Percentiles rank a stretch among this genome's conserved stretches.
Conservation (phyloP, 163 green algal species). For the Coccomyxa subellipsoidea region DNA sequence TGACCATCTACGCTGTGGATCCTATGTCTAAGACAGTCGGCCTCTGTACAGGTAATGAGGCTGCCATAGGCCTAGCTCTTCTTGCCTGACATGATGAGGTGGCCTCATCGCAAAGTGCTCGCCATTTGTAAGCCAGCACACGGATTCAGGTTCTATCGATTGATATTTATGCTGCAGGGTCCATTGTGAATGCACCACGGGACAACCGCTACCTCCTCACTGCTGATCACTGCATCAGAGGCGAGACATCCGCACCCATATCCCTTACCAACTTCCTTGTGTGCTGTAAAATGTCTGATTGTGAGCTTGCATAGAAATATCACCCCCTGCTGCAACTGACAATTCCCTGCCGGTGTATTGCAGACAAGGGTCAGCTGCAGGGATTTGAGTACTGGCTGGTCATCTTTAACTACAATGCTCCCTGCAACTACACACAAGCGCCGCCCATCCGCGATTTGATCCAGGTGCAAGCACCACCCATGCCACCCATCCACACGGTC, state of each 20-base stretch:
- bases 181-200: background rate
- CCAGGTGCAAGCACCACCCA: slow-evolving; percentile 5
- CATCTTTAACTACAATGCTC: background rate
- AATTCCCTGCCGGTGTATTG: too few species aligned
- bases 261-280: background rate
- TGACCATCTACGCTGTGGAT: background rate
- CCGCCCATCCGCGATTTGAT: background rate
- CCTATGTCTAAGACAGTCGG: background rate
- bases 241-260: background rate
- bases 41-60: background rate
- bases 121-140: too few species aligned
- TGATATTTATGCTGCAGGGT: background rate
- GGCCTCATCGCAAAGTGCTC: too few species aligned
- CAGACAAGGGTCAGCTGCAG: background rate
- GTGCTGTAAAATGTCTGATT: background rate
- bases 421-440: background rate
- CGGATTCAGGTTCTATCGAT: background rate
- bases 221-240: background rate
- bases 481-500: background rate
- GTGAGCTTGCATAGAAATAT: background rate
- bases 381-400: background rate
- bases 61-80: too few species aligned
- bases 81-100: too few species aligned
- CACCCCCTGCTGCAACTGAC: too few species aligned
- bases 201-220: background rate